phyloP scores from a whole-genome alignment of 202 grass and related monocot species.

The Cymbopogon flexuosus region DNA sequence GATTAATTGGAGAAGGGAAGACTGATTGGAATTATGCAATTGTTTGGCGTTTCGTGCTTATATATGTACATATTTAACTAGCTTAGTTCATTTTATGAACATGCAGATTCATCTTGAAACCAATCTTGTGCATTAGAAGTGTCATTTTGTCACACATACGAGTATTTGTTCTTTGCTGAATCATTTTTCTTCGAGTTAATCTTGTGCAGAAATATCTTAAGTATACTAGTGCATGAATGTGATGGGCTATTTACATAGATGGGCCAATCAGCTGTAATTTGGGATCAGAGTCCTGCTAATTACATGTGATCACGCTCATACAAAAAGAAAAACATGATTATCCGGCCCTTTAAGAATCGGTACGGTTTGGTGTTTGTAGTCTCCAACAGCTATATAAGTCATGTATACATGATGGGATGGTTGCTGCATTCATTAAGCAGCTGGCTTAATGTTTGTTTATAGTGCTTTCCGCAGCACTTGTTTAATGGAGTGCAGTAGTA shows the following conservation, averaged over 20 bases:
- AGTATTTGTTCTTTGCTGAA: too few species aligned
- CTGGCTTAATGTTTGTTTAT: not conserved
- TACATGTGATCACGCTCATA: not conserved
- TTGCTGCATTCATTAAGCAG: not conserved
- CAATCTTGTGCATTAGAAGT: not conserved
- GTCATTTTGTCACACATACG: not conserved
- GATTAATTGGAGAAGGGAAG: not conserved
- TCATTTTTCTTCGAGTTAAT: not conserved
- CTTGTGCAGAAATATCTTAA: not conserved
- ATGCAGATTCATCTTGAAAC: not conserved
- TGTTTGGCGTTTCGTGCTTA: not conserved
- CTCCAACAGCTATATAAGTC: not conserved
- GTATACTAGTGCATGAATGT: not conserved
- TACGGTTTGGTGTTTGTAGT: not conserved
- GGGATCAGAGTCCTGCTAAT: not conserved
- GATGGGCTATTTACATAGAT: not conserved
- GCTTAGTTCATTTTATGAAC: constrained; percentile 13
- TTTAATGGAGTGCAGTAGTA: not conserved
- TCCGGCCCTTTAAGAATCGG: not conserved
- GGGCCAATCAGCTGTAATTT: not conserved
- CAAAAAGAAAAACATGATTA: not conserved
- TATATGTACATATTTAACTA: not conserved
- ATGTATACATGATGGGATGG: not conserved
- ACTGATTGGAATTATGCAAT: not conserved
- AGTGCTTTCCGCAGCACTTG: not conserved